Evolutionary conservation across 1,284 basidiomycete genomes (phyloP).

Genomic region (Malassezia caprae): DNA sequence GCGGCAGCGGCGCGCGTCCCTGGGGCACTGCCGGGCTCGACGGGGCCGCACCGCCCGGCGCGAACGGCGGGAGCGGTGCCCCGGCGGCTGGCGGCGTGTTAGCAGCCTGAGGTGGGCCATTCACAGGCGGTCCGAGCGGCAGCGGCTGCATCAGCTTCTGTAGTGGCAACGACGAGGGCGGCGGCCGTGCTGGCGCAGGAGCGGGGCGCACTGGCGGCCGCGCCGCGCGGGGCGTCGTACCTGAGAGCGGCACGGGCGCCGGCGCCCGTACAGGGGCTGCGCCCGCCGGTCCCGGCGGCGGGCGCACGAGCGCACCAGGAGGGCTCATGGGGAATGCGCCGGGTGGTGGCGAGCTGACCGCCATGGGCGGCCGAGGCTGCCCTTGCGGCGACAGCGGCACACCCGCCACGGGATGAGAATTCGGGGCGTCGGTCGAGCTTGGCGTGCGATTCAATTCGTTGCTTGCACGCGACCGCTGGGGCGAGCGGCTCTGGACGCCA

Average conservation of each 20-base stretch:
- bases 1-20: background rate
- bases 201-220: background rate
- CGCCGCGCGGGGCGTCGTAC: background rate
- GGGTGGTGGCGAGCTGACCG: background rate
- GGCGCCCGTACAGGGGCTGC: background rate
- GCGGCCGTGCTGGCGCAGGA: background rate
- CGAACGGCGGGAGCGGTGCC: background rate
- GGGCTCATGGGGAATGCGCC: background rate
- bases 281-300: background rate
- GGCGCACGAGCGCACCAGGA: background rate
- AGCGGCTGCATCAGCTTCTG: background rate
- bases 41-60: background rate
- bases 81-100: background rate
- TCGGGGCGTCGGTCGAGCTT: background rate
- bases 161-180: background rate
- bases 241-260: background rate
- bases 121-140: background rate
- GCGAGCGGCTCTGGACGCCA: slow-evolving; percentile 51
- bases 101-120: background rate
- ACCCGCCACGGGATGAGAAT: background rate
- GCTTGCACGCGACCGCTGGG: background rate
- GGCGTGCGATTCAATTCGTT: background rate
- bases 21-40: background rate
- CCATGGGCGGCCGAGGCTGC: background rate
- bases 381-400: background rate